These are phyloP conservation scores for Cystobasidiaceae sp. DNA, from an alignment of 1,284 basidiomycete species.

Conservation along the genomic window DNA sequence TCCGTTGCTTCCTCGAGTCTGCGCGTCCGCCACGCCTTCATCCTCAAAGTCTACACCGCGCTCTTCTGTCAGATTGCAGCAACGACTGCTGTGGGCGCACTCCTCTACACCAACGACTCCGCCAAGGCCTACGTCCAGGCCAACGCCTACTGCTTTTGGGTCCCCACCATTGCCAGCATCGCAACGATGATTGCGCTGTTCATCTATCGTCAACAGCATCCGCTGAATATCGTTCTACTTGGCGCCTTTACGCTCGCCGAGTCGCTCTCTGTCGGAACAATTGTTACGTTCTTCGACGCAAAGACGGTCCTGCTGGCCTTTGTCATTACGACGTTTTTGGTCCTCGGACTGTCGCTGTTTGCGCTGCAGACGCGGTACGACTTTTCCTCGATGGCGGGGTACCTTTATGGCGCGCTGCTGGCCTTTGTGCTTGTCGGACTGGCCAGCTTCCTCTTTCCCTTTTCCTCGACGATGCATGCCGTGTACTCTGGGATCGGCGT, in stretches of 20 bases:
- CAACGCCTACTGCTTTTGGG: conserved; percentile 13
- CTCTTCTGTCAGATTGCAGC: conserved; percentile 37
- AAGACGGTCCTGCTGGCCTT: conserved; percentile 77
- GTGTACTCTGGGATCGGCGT: conserved; percentile 71
- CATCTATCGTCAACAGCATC: conserved; percentile 18
- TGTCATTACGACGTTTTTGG: conserved; percentile 78
- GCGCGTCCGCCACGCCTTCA: conserved; percentile 38
- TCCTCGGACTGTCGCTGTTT: conserved; percentile 78
- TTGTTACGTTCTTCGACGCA: conserved; percentile 69
- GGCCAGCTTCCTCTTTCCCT: conserved; percentile 73
- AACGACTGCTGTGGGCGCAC: neutral
- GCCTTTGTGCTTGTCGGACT: conserved; percentile 66
- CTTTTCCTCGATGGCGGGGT: conserved; percentile 76
- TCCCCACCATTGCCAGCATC: conserved; percentile 9
- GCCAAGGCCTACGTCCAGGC: conserved; percentile 4
- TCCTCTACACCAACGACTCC: neutral
- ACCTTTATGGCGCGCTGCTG: conserved; percentile 69
- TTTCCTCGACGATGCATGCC: conserved; percentile 66
- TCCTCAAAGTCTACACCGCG: conserved; percentile 40
- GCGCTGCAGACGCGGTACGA: conserved; percentile 67
- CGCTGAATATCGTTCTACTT: conserved; percentile 71
- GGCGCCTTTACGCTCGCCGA: conserved; percentile 72
- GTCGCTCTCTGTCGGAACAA: conserved; percentile 69
- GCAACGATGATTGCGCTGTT: conserved; percentile 20
- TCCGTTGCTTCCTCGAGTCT: conserved; percentile 35